Percentiles rank a stretch among this genome's conserved stretches.
Evolutionary conservation across 2,329 filamentous ascomycete genomes (phyloP).

Genomic region (Teratosphaeria epicoccoides): DNA sequence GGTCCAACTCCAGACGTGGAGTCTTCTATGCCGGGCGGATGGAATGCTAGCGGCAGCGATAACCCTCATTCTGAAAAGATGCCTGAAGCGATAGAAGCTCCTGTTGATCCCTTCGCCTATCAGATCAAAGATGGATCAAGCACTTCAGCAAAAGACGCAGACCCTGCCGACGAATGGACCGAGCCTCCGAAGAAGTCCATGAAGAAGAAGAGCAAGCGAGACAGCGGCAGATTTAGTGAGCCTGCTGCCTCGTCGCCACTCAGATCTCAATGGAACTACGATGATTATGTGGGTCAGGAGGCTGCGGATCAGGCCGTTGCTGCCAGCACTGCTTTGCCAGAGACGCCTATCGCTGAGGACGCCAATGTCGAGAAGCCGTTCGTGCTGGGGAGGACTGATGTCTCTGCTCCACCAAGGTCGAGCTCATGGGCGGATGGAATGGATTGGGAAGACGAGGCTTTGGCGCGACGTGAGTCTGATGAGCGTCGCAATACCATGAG

Average conservation of each 20-base stretch:
- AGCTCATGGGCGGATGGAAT: not conserved
- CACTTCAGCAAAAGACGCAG: constrained; percentile 11
- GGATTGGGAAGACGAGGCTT: not conserved
- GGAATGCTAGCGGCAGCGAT: constrained; percentile 18
- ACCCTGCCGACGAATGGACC: constrained; percentile 11
- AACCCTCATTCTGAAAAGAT: constrained; percentile 1
- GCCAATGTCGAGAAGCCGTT: not conserved
- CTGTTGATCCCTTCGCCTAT: constrained; percentile 11
- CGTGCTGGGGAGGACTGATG: not conserved
- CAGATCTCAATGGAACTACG: constrained; percentile 33
- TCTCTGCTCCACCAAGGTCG: not conserved
- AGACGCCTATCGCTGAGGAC: not conserved
- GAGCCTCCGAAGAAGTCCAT: constrained; percentile 9
- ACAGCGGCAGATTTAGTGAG: constrained; percentile 32
- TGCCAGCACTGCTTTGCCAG: not conserved
- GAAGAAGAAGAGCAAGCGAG: constrained; percentile 35
- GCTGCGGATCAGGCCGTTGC: not conserved
- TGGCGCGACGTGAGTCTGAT: not conserved
- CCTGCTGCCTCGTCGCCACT: constrained; percentile 34
- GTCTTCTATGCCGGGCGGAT: constrained; percentile 19
- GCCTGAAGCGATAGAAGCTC: not conserved
- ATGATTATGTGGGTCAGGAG: constrained; percentile 31
- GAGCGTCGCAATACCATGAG: not conserved
- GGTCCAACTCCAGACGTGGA: constrained; percentile 4
- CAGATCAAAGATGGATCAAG: constrained; percentile 11